These are phyloP conservation scores for Mikania micrantha DNA, from an alignment of 129 eudicot species.

Conservation along the genomic window DNA sequence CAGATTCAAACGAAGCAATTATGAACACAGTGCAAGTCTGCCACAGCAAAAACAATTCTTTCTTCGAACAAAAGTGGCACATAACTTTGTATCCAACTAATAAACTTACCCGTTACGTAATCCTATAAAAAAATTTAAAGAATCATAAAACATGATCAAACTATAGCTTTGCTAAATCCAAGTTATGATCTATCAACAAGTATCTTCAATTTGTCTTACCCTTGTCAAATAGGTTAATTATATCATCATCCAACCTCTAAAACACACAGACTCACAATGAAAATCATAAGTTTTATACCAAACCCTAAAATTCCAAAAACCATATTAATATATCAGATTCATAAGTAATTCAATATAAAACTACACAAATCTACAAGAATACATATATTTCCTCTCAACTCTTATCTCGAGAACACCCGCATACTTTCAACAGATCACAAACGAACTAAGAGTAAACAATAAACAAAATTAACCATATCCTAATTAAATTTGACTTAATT, in stretches of 20 bases:
- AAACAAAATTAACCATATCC: background rate
- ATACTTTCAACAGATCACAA: background rate
- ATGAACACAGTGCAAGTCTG: conserved; percentile 27
- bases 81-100: conserved; percentile 39
- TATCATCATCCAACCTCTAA: conserved; percentile 8
- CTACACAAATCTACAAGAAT: background rate
- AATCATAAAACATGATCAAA: background rate
- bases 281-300: background rate
- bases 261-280: background rate
- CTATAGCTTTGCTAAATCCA: background rate
- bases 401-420: background rate
- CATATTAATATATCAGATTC: background rate
- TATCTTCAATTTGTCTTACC: background rate
- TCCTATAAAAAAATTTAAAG: conserved; percentile 17
- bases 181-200: background rate
- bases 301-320: background rate
- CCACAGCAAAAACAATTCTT: conserved; percentile 28
- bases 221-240: background rate
- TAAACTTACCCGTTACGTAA: conserved; percentile 20
- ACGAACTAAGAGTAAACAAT: background rate
- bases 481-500: conserved; percentile 5
- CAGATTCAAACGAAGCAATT: conserved; percentile 51
- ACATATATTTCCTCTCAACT: background rate
- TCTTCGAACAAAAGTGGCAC: conserved; percentile 39
- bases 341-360: background rate